A percentile compares a stretch with the other conserved stretches of the same genome.
Evolutionary conservation across 208 protist genomes (phyloP).

Genomic region (Leishmania amazonensis): DNA sequence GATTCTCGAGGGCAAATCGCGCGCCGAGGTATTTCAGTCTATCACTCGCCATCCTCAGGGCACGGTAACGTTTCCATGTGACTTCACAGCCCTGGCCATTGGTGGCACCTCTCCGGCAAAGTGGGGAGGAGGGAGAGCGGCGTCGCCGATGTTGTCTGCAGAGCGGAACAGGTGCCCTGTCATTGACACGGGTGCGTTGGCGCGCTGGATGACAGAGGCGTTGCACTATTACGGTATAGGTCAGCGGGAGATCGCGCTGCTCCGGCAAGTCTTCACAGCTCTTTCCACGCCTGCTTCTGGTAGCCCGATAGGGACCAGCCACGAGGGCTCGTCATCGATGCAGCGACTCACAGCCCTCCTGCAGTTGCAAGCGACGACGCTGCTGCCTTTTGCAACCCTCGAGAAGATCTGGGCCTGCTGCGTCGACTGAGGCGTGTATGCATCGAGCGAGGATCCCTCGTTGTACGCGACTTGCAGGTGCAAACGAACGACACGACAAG

Average conservation of each 20-base stretch:
- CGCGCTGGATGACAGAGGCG: conserved; percentile 43
- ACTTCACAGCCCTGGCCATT: conserved; percentile 30
- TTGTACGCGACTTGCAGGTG: background rate
- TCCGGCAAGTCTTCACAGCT: background rate
- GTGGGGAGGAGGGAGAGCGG: background rate
- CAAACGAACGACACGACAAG: background rate
- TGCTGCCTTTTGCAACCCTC: conserved; percentile 28
- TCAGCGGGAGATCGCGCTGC: background rate
- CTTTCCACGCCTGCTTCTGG: background rate
- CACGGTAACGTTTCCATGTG: conserved; percentile 37
- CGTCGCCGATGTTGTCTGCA: background rate
- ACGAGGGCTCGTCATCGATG: background rate
- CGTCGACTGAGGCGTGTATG: background rate
- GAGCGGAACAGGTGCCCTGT: background rate
- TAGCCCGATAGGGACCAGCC: background rate
- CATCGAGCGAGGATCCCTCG: background rate
- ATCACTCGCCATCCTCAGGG: conserved; percentile 32
- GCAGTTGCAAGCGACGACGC: conserved; percentile 22
- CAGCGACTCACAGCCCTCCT: conserved; percentile 21
- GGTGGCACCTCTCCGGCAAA: background rate
- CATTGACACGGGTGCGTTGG: conserved; percentile 9
- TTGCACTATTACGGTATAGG: conserved; percentile 41
- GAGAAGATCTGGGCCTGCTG: conserved; percentile 36
- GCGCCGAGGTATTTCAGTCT: conserved; percentile 13
- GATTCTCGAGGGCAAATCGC: conserved; percentile 22